Percentiles rank a stretch among this genome's conserved stretches.
These are phyloP conservation scores for Odonthalia washingtoniensis DNA, from an alignment of 31 red algal genomes.

Conservation along the genomic window DNA sequence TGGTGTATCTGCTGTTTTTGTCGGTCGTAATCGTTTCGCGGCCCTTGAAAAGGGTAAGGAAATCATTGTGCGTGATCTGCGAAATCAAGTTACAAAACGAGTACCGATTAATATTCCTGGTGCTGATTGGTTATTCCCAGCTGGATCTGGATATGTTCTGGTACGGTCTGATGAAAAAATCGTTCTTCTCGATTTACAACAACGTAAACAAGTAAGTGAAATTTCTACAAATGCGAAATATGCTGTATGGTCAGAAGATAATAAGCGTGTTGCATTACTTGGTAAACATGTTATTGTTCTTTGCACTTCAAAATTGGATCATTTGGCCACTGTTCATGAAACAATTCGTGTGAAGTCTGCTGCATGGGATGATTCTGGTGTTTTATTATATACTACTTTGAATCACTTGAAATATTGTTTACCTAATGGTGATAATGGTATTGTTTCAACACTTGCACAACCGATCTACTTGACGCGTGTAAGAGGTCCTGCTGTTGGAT, in stretches of 20 bases:
- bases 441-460: constrained; percentile 79
- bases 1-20: constrained; percentile 86
- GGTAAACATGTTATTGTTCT: constrained; percentile 91
- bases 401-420: constrained; percentile 98
- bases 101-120: constrained; percentile 83
- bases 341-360: constrained; percentile 97
- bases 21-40: constrained; percentile 93
- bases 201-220: constrained; percentile 79
- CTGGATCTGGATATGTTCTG: constrained; percentile 85
- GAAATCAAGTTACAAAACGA: constrained; percentile 83
- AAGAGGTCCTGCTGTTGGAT: constrained; percentile 83
- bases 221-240: constrained; percentile 81
- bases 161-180: constrained; percentile 80
- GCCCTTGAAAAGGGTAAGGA: constrained; percentile 81
- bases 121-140: constrained; percentile 82
- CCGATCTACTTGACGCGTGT: constrained; percentile 93
- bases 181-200: constrained; percentile 84
- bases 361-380: constrained; percentile 96
- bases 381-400: constrained; percentile 94
- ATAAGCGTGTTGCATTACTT: constrained; percentile 84
- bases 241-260: constrained; percentile 93
- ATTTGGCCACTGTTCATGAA: constrained; percentile 89
- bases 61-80: constrained; percentile 86
- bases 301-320: constrained; percentile 82
- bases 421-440: constrained; percentile 96